Conservation (phyloP, 2,329 filamentous ascomycete species). For the Allantophomopsis cytisporea region DNA sequence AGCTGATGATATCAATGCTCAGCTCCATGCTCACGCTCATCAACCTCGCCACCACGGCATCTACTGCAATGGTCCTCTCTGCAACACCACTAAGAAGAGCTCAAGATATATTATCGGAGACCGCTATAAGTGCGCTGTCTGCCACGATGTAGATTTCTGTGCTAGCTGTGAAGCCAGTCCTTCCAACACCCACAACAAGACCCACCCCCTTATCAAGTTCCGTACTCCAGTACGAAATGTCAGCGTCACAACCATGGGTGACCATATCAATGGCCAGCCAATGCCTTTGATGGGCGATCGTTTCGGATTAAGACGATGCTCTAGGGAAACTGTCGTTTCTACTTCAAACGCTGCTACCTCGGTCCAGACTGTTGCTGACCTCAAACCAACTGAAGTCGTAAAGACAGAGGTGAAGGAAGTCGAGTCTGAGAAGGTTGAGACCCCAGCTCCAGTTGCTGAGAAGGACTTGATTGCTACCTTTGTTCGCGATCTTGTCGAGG, state of each 20-base stretch:
- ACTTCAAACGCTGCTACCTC: constrained; percentile 39
- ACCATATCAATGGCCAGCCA: constrained; percentile 53
- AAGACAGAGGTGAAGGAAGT: constrained; percentile 20
- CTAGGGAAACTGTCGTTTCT: constrained; percentile 36
- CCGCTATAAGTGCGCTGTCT: constrained; percentile 95
- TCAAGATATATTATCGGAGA: constrained; percentile 69
- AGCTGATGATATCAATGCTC: constrained; percentile 26
- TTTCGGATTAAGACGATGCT: constrained; percentile 20
- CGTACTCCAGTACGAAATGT: constrained; percentile 84
- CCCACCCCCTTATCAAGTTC: constrained; percentile 96
- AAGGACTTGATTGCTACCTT: constrained; percentile 50
- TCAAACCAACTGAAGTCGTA: constrained; percentile 45
- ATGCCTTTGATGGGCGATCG: constrained; percentile 64
- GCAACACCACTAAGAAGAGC: constrained; percentile 41
- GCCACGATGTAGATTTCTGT: constrained; percentile 90
- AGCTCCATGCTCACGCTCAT: constrained; percentile 25
- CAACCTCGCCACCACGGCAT: constrained; percentile 64
- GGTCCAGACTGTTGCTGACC: constrained; percentile 62
- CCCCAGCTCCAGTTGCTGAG: constrained; percentile 11
- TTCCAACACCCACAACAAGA: constrained; percentile 75
- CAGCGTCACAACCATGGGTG: constrained; percentile 71
- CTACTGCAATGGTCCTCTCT: constrained; percentile 89
- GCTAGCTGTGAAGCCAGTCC: constrained; percentile 85
- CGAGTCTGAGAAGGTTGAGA: constrained; percentile 8
- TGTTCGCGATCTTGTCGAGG: constrained; percentile 62